Evolutionary conservation across 2,329 filamentous ascomycete species (phyloP).

Genomic region (Bipolaris victoriae): DNA sequence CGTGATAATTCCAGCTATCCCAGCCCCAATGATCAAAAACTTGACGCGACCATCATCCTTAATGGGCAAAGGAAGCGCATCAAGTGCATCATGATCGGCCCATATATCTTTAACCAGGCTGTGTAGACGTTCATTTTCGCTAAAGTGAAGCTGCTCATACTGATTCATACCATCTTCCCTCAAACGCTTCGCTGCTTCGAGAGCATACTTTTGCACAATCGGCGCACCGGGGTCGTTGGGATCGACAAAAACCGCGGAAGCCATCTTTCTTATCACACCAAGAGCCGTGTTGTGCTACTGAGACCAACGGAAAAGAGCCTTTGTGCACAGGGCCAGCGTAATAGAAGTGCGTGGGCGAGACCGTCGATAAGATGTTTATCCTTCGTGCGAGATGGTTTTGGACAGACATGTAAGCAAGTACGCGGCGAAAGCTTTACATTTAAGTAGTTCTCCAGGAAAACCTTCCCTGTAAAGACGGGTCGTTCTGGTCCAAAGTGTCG

Average conservation of each 20-base stretch:
- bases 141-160: conserved; percentile 21
- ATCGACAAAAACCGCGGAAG: conserved; percentile 8
- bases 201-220: conserved; percentile 21
- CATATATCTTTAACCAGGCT: conserved; percentile 20
- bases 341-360: too few species aligned
- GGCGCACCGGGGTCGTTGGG: conserved; percentile 12
- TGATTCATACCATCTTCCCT: conserved; percentile 20
- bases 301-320: neutral
- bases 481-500: too few species aligned
- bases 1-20: conserved; percentile 51
- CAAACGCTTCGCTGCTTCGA: conserved; percentile 23
- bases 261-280: neutral
- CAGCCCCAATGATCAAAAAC: conserved; percentile 50
- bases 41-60: conserved; percentile 14
- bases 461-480: too few species aligned
- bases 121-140: conserved; percentile 17
- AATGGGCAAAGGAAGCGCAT: conserved; percentile 17
- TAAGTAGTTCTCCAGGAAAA: too few species aligned
- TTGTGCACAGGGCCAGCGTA: neutral
- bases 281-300: neutral
- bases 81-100: conserved; percentile 24
- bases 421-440: too few species aligned
- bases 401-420: too few species aligned
- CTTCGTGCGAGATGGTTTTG: too few species aligned
- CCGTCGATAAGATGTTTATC: too few species aligned